Percentiles rank a stretch among this genome's conserved stretches.
Evolutionary conservation across 129 eudicot species (phyloP).

Genomic region (Erigeron canadensis): DNA sequence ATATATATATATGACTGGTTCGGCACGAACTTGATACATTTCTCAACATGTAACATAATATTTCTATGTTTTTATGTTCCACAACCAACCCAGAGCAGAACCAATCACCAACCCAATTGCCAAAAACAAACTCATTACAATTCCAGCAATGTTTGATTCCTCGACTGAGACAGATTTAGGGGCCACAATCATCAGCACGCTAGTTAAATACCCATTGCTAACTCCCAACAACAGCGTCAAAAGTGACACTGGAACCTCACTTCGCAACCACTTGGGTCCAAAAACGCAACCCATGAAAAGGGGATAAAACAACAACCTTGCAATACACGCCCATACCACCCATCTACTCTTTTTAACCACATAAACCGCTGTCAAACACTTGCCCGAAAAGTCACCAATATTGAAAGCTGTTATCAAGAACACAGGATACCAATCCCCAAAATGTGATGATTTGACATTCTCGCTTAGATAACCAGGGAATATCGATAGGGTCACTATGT

Average conservation of each 20-base stretch:
- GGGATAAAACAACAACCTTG: slow-evolving; percentile 39
- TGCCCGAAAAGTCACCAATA: slow-evolving; percentile 33
- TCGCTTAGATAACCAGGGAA: slow-evolving; percentile 40
- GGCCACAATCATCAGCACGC: slow-evolving; percentile 34
- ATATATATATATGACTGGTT: neutral
- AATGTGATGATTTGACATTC: slow-evolving; percentile 22
- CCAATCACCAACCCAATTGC: slow-evolving; percentile 38
- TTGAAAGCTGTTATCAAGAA: slow-evolving; percentile 28
- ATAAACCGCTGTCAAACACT: slow-evolving; percentile 22
- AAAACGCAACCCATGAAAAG: slow-evolving; percentile 39
- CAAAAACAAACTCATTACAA: slow-evolving; percentile 36
- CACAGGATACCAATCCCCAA: slow-evolving; percentile 44
- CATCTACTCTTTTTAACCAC: slow-evolving; percentile 23
- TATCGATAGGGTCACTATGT: slow-evolving; percentile 38
- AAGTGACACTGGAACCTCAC: slow-evolving; percentile 28
- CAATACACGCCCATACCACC: slow-evolving; percentile 37
- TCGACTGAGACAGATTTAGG: slow-evolving; percentile 24
- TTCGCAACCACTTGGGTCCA: slow-evolving; percentile 42
- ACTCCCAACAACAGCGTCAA: slow-evolving; percentile 40
- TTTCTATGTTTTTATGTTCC: slow-evolving; percentile 31
- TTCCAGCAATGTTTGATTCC: slow-evolving; percentile 40
- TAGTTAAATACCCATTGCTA: slow-evolving; percentile 45
- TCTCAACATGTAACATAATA: neutral
- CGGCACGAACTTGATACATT: neutral
- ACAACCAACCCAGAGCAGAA: slow-evolving; percentile 43